These are phyloP conservation scores for Smittium mucronatum DNA, from an alignment of 371 early-diverging fungal genomes.

Conservation along the genomic window DNA sequence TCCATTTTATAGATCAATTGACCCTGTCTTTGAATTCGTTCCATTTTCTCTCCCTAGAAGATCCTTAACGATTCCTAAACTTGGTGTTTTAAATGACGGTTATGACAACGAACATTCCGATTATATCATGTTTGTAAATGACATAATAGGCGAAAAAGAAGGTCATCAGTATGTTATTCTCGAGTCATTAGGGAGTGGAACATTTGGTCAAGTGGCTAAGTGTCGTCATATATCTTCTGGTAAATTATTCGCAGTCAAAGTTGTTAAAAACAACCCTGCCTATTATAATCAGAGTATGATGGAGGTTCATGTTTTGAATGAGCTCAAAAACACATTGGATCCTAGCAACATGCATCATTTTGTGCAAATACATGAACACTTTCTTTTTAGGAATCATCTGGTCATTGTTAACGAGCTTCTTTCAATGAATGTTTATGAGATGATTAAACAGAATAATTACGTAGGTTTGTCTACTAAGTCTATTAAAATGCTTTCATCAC, in stretches of 20 bases:
- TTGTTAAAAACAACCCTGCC: constrained; percentile 86
- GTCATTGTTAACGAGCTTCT: constrained; percentile 92
- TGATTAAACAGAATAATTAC: constrained; percentile 82
- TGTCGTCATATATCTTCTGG: constrained; percentile 72
- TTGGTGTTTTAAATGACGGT: constrained; percentile 76
- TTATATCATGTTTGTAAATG: constrained; percentile 89
- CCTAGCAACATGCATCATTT: constrained; percentile 66
- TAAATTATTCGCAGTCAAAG: constrained; percentile 86
- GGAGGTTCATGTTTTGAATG: constrained; percentile 79
- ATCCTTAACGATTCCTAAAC: constrained; percentile 84
- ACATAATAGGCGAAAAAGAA: constrained; percentile 70
- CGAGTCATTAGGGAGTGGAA: constrained; percentile 90
- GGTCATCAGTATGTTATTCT: constrained; percentile 78
- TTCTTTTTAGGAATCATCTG: constrained; percentile 81
- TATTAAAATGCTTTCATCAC: constrained; percentile 68
- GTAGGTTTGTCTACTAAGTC: constrained; percentile 71
- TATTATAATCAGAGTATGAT: constrained; percentile 86
- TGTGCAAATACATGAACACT: constrained; percentile 62
- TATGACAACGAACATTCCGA: constrained; percentile 87
- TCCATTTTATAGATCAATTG: constrained; percentile 54
- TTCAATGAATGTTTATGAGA: constrained; percentile 84
- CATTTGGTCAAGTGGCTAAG: constrained; percentile 97
- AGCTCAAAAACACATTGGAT: constrained; percentile 61
- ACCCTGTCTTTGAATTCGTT: constrained; percentile 60
- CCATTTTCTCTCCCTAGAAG: constrained; percentile 64